Conservation (phyloP, 176 grass and related monocot species). For the Eleusine indica region DNA sequence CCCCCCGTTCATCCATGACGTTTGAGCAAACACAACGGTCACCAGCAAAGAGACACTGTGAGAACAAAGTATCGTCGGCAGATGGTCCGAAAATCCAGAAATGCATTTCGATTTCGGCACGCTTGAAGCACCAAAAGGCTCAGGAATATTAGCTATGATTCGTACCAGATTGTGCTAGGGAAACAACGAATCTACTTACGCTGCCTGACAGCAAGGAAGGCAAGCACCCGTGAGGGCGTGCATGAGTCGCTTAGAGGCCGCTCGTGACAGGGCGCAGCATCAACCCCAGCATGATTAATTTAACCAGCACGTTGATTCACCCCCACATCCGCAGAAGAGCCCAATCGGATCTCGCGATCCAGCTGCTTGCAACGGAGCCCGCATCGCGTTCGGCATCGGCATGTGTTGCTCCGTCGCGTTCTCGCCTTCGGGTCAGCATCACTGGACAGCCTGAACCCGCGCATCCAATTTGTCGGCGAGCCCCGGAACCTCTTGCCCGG, state of each 20-base stretch:
- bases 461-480: slow-evolving; percentile 15
- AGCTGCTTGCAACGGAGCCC: neutral
- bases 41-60: neutral
- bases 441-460: slow-evolving; percentile 1
- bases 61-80: neutral
- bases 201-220: neutral
- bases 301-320: neutral
- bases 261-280: neutral
- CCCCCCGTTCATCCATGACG: neutral
- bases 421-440: neutral
- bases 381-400: neutral
- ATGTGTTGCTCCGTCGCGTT: neutral
- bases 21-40: neutral
- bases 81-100: neutral
- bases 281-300: neutral
- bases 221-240: neutral
- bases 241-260: too few species aligned
- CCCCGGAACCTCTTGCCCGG: neutral
- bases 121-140: neutral
- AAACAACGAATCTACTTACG: neutral
- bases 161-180: neutral
- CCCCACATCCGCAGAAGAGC: neutral
- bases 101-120: neutral
- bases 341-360: neutral
- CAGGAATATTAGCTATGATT: neutral